phyloP scores from a whole-genome alignment of 2,329 filamentous ascomycete species.

The Ophiocordyceps australis region DNA sequence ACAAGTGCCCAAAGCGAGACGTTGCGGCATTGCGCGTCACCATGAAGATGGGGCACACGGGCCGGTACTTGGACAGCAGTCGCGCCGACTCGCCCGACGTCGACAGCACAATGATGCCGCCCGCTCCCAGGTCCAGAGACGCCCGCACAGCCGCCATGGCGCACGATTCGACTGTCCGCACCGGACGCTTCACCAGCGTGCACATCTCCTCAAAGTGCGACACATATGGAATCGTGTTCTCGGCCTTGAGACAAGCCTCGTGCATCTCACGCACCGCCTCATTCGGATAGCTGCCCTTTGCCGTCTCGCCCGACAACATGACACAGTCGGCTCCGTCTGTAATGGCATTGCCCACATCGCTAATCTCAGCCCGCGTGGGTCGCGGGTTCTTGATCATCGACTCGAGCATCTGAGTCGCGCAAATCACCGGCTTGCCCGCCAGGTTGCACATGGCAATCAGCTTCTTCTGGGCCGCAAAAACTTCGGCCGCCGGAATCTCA shows the following conservation, averaged over 20 bases:
- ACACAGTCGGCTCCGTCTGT: slow-evolving; percentile 97
- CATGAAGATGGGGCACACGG: slow-evolving; percentile 99
- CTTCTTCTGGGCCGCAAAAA: slow-evolving; percentile 99
- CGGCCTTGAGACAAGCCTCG: slow-evolving; percentile 89
- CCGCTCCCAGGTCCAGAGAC: slow-evolving; percentile 88
- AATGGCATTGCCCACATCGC: slow-evolving; percentile 94
- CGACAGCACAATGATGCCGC: slow-evolving; percentile 88
- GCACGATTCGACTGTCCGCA: slow-evolving; percentile 79
- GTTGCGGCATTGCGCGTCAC: slow-evolving; percentile 75
- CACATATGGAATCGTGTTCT: slow-evolving; percentile 94
- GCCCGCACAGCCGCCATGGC: slow-evolving; percentile 94
- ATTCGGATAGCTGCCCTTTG: slow-evolving; percentile 87
- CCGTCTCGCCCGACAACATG: slow-evolving; percentile 98
- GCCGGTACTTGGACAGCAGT: slow-evolving; percentile 94
- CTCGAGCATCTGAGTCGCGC: slow-evolving; percentile 98
- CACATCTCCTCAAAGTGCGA: slow-evolving; percentile 93
- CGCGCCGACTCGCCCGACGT: slow-evolving; percentile 91
- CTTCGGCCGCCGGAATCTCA: slow-evolving; percentile 94
- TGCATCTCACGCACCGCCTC: slow-evolving; percentile 97
- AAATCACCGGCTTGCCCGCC: slow-evolving; percentile 96
- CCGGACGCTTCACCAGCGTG: slow-evolving; percentile 64
- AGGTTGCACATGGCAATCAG: slow-evolving; percentile 99
- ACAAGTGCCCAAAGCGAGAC: slow-evolving; percentile 82
- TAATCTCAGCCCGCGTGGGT: slow-evolving; percentile 94
- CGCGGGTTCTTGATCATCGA: slow-evolving; percentile 99